phyloP scores from a whole-genome alignment of 306 rosid genomes.

The Carpinus fangiana region DNA sequence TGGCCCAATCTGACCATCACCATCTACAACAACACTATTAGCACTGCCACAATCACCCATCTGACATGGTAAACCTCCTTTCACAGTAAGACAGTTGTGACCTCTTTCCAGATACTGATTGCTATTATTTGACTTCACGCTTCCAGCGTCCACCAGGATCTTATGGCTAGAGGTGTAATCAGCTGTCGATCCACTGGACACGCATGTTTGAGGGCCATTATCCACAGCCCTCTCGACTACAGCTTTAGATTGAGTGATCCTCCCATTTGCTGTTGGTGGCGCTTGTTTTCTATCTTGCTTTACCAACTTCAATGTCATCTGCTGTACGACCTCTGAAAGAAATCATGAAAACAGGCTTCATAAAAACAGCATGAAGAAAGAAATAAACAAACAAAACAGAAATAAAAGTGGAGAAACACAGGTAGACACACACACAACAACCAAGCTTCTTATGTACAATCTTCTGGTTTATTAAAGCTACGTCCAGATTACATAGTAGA shows the following conservation, averaged over 20 bases:
- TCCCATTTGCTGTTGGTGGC: conserved; percentile 25
- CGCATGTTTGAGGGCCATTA: conserved; percentile 37
- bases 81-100: conserved; percentile 7
- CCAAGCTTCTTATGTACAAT: background rate
- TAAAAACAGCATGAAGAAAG: background rate
- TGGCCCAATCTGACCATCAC: conserved; percentile 21
- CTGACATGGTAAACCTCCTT: conserved; percentile 27
- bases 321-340: conserved; percentile 45
- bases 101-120: conserved; percentile 9
- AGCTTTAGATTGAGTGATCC: conserved; percentile 24
- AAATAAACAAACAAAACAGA: background rate
- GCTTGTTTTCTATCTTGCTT: conserved; percentile 32
- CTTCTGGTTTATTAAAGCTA: background rate
- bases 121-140: conserved; percentile 5
- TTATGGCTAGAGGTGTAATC: conserved; percentile 23
- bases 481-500: background rate
- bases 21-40: conserved; percentile 33
- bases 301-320: conserved; percentile 46
- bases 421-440: background rate
- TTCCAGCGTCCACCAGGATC: conserved; percentile 18
- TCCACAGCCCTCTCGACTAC: conserved; percentile 25
- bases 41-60: conserved; percentile 34
- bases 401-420: background rate
- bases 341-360: background rate
- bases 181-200: conserved; percentile 29